Percentiles rank a stretch among this genome's conserved stretches.
Conservation (phyloP, 495 filamentous ascomycete species). For the Cladorrhinum samala region DNA sequence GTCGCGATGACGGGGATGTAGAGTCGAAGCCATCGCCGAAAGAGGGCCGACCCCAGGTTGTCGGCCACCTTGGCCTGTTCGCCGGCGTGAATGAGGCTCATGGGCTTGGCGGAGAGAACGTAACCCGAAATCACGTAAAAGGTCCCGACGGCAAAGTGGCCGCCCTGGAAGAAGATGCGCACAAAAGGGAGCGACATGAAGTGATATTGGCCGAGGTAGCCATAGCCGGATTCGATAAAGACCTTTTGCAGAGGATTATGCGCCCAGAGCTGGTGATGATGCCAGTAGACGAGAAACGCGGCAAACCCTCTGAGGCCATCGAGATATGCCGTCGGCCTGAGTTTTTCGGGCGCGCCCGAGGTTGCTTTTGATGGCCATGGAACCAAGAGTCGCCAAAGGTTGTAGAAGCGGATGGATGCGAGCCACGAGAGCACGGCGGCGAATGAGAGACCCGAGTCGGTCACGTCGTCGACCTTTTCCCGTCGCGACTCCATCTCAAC, state of each 20-base stretch:
- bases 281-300: conserved; percentile 44
- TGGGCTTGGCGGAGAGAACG: conserved; percentile 46
- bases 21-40: conserved; percentile 31
- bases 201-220: conserved; percentile 30
- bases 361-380: conserved; percentile 3
- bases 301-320: conserved; percentile 43
- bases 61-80: conserved; percentile 34
- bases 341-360: conserved; percentile 13
- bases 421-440: conserved; percentile 1
- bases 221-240: conserved; percentile 30
- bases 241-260: conserved; percentile 19
- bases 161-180: conserved; percentile 38
- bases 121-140: conserved; percentile 48
- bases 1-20: conserved; percentile 35
- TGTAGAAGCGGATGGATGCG: background rate
- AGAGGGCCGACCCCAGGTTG: conserved; percentile 26
- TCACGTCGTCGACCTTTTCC: background rate
- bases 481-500: conserved; percentile 6
- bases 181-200: conserved; percentile 35
- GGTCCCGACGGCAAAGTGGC: conserved; percentile 47
- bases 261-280: conserved; percentile 41
- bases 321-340: conserved; percentile 39
- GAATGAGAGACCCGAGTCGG: background rate
- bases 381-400: conserved; percentile 10
- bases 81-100: conserved; percentile 42